A percentile compares a stretch with the other conserved stretches of the same genome.
Evolutionary conservation across 805 yeast genomes (phyloP).

Genomic region (Teunomyces kruisii): DNA sequence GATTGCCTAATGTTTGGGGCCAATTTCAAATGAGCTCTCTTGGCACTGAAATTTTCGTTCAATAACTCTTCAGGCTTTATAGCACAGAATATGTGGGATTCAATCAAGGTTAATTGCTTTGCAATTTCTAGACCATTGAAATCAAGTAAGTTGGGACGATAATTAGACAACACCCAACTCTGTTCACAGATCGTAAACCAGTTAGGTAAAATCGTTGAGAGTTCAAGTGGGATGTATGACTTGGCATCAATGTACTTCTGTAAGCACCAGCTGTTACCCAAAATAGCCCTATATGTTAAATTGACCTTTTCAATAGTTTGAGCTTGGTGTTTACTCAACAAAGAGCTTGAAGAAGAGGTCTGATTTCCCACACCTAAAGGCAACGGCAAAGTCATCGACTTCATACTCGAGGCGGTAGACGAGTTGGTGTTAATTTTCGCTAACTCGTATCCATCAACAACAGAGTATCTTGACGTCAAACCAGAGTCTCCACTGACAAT

Average conservation of each 20-base stretch:
- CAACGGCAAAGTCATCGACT: slow-evolving; percentile 41
- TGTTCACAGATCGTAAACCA: slow-evolving; percentile 55
- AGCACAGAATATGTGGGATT: slow-evolving; percentile 61
- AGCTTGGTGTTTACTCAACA: slow-evolving; percentile 40
- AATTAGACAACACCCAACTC: slow-evolving; percentile 57
- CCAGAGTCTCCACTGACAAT: slow-evolving; percentile 22
- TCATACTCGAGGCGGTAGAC: slow-evolving; percentile 38
- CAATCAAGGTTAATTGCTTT: slow-evolving; percentile 72
- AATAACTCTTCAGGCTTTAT: slow-evolving; percentile 66
- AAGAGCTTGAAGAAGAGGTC: slow-evolving; percentile 37
- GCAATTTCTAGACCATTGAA: slow-evolving; percentile 74
- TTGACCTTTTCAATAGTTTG: slow-evolving; percentile 50
- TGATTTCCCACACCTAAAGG: slow-evolving; percentile 40
- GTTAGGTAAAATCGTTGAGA: slow-evolving; percentile 37
- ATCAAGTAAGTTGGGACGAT: slow-evolving; percentile 52
- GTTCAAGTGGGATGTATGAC: slow-evolving; percentile 30
- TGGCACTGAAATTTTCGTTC: slow-evolving; percentile 61
- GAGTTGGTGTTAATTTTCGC: slow-evolving; percentile 52
- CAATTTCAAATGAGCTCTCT: slow-evolving; percentile 54
- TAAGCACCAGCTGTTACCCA: slow-evolving; percentile 50
- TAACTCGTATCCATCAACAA: slow-evolving; percentile 59
- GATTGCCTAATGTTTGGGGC: slow-evolving; percentile 66
- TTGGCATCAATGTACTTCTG: slow-evolving; percentile 27
- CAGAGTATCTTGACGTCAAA: slow-evolving; percentile 37
- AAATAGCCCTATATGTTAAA: slow-evolving; percentile 51